Evolutionary conservation across 331 rosid species (phyloP).

Genomic region (Quercus tomentella): DNA sequence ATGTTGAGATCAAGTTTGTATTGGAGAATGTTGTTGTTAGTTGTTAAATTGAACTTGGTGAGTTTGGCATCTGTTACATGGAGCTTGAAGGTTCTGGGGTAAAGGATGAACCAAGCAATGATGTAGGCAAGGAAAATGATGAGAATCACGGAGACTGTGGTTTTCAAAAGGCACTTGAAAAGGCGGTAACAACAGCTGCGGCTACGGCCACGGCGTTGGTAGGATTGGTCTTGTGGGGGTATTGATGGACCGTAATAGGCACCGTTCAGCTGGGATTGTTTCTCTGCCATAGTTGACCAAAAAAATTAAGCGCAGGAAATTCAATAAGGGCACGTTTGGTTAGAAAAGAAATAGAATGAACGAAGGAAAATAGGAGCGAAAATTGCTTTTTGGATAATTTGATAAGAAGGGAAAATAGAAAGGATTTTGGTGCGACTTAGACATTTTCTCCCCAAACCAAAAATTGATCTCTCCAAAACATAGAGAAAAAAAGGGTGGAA

Average conservation of each 20-base stretch:
- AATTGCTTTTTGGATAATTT: too few relatives aligned
- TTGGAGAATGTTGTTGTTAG: constrained; percentile 20
- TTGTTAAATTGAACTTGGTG: constrained; percentile 38
- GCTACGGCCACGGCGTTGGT: constrained; percentile 6
- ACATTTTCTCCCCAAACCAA: too few relatives aligned
- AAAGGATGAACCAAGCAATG: constrained; percentile 55
- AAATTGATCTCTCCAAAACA: too few relatives aligned
- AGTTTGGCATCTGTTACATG: constrained; percentile 45
- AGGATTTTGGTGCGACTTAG: too few relatives aligned
- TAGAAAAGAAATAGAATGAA: too few relatives aligned
- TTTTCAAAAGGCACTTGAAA: constrained; percentile 22
- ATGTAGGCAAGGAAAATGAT: constrained; percentile 27
- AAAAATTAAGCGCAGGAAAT: neutral
- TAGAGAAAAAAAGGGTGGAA: too few relatives aligned
- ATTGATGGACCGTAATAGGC: constrained; percentile 1
- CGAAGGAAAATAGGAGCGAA: too few relatives aligned
- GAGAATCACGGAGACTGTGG: constrained; percentile 32
- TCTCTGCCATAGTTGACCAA: neutral
- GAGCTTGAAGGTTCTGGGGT: constrained; percentile 41
- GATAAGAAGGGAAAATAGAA: too few relatives aligned
- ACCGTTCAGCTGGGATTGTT: neutral
- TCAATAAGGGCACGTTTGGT: neutral
- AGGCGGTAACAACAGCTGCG: constrained; percentile 2
- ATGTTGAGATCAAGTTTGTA: constrained; percentile 45
- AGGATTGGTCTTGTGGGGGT: neutral